Evolutionary conservation across 768 basidiomycete species (phyloP).

Genomic region (Russula brevipes): DNA sequence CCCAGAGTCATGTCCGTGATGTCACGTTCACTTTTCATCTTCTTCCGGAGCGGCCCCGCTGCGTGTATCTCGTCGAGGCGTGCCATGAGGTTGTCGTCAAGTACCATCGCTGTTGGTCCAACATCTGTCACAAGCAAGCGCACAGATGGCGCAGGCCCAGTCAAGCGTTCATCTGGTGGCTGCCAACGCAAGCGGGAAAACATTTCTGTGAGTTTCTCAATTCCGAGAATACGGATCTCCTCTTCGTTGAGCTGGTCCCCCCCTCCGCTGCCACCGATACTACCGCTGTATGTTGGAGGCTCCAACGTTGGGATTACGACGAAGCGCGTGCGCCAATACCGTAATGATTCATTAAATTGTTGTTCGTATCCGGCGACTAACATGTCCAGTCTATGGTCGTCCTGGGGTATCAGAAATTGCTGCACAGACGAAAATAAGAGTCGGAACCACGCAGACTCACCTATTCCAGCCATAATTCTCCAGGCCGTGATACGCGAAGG

Average conservation of each 20-base stretch:
- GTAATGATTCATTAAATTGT: conserved; percentile 71
- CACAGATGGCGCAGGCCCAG: conserved; percentile 49
- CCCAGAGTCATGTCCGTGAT: conserved; percentile 59
- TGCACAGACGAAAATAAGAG: background rate
- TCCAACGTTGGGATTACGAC: conserved; percentile 85
- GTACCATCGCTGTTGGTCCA: conserved; percentile 70
- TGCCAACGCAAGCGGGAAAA: conserved; percentile 85
- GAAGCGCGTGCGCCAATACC: conserved; percentile 93
- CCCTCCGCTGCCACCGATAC: conserved; percentile 43
- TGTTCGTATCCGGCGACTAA: conserved; percentile 77
- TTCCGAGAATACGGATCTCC: conserved; percentile 83
- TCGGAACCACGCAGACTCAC: conserved; percentile 35
- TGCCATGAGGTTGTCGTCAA: conserved; percentile 72
- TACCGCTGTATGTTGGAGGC: conserved; percentile 43
- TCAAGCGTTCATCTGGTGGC: conserved; percentile 47
- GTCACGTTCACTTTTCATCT: conserved; percentile 72
- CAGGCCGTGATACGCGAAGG: conserved; percentile 71
- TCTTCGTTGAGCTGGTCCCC: conserved; percentile 80
- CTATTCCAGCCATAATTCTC: conserved; percentile 87
- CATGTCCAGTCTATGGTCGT: conserved; percentile 64
- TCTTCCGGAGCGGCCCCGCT: conserved; percentile 68
- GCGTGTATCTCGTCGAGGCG: conserved; percentile 79
- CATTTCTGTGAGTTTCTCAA: conserved; percentile 85
- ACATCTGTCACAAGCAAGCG: conserved; percentile 83
- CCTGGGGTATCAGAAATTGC: background rate